Evolutionary conservation across 495 filamentous ascomycete genomes (phyloP), one percentile per base, ranked within the genome.

Genomic region (Schizothecium vesticola): DNA sequence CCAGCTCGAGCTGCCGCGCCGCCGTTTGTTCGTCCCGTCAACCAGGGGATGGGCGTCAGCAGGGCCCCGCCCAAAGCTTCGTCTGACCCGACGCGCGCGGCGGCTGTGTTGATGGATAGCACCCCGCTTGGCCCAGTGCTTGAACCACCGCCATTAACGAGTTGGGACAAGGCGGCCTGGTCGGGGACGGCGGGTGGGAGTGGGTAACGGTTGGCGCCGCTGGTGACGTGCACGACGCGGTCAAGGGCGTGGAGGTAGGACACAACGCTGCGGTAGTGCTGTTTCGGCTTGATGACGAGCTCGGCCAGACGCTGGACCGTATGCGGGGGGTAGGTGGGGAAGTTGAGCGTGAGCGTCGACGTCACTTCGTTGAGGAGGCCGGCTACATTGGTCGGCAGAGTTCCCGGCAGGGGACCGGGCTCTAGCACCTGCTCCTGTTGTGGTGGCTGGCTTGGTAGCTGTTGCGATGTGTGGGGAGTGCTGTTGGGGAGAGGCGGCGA

Each of bases 21-120:
- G 33, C 71, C 71, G 58, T 78, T 77, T 26, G 66, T 70, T 26
- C 73, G 74, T 11, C 76, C 61, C 2, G 69, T 79, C 9, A 97
- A 80, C 95, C 95, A 98, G 0, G 93, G 91, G 59, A 99, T 99
- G 0, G 94, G 94, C 0, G 95, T 97, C 25, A 99, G 83, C 43
- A 97, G 85, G 0, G 96, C 95, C 11, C 95, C 95, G 55, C 95
- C 94, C 8, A 99, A 81, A 21, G 88, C 91, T 72, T 98, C 95
- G 76, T 97, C 94, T 64, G 89, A 90, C 0, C 92, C 93, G 6
- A 92, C 73, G 56, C 70, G 70, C 9, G 77, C 74, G 1, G 76
- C 70, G 0, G 69, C 51, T 9, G 79, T 74, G 11, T 72, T 69
- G 16, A 80, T 73, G 21, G 76, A 80, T 21, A 80, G 74, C 67